Percentiles rank a stretch among this genome's conserved stretches.
Evolutionary conservation across 768 basidiomycete genomes (phyloP).

Genomic region (Crassisporium funariophilum): DNA sequence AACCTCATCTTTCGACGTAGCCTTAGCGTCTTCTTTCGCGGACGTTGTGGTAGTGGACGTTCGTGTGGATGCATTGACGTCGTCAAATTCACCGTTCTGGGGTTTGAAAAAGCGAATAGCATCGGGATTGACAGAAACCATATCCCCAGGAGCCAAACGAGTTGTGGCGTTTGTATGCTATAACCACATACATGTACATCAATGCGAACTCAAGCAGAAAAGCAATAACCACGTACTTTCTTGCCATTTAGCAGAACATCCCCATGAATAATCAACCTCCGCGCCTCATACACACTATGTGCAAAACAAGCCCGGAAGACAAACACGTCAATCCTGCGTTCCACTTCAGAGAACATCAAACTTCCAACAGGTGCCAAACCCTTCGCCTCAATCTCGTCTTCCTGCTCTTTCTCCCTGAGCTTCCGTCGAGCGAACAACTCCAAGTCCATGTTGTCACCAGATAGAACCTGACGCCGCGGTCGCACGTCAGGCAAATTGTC

Average conservation of each 20-base stretch:
- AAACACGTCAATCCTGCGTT: slow-evolving; percentile 90
- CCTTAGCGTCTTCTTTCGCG: slow-evolving; percentile 8
- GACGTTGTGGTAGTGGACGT: slow-evolving; percentile 9
- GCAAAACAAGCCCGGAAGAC: slow-evolving; percentile 56
- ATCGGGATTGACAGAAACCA: slow-evolving; percentile 85
- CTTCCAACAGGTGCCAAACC: slow-evolving; percentile 89
- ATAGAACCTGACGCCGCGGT: slow-evolving; percentile 47
- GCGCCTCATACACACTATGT: slow-evolving; percentile 83
- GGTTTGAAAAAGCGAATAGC: slow-evolving; percentile 73
- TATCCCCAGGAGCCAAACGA: slow-evolving; percentile 89
- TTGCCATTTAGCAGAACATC: slow-evolving; percentile 88
- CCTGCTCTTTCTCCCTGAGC: slow-evolving; percentile 48
- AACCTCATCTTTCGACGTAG: neutral
- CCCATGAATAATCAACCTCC: slow-evolving; percentile 83
- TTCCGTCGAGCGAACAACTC: slow-evolving; percentile 63
- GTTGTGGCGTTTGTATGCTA: slow-evolving; percentile 87
- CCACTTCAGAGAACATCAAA: slow-evolving; percentile 95
- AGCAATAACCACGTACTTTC: slow-evolving; percentile 54
- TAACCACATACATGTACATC: slow-evolving; percentile 1
- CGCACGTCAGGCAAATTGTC: slow-evolving; percentile 83
- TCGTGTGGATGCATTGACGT: slow-evolving; percentile 27
- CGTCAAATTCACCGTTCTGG: slow-evolving; percentile 35
- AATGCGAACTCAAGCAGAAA: neutral
- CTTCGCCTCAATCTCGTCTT: slow-evolving; percentile 55
- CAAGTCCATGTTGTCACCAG: slow-evolving; percentile 45